A percentile compares a stretch with the other conserved stretches of the same genome.
Evolutionary conservation across 2,329 filamentous ascomycete species (phyloP).

Genomic region (Xylaria multiplex): DNA sequence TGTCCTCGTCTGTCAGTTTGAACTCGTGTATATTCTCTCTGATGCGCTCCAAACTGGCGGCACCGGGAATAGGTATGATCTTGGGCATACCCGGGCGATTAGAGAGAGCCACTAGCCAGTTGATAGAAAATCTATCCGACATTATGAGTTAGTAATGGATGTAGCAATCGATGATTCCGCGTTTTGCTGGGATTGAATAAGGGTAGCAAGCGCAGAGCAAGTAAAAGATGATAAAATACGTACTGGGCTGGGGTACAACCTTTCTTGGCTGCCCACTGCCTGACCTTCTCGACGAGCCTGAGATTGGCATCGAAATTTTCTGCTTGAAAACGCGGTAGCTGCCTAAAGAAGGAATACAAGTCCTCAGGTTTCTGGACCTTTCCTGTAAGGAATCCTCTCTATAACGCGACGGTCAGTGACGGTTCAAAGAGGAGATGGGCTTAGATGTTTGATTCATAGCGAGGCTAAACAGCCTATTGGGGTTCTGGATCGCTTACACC

Average conservation of each 20-base stretch:
- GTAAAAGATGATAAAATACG: neutral
- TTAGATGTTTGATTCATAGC: neutral
- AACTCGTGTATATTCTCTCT: conserved; percentile 57
- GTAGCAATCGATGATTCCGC: neutral
- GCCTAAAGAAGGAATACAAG: conserved; percentile 6
- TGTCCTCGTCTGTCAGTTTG: conserved; percentile 50
- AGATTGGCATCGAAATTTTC: conserved; percentile 35
- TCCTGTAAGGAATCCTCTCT: conserved; percentile 36
- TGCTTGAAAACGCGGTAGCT: conserved; percentile 32
- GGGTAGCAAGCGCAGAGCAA: neutral
- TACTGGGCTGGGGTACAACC: conserved; percentile 39
- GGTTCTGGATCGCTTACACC: conserved; percentile 45
- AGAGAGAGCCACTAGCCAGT: conserved; percentile 39
- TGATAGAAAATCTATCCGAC: conserved; percentile 36
- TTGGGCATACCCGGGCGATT: conserved; percentile 52
- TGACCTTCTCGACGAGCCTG: conserved; percentile 36
- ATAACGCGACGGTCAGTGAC: too few relatives aligned
- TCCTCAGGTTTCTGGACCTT: conserved; percentile 32
- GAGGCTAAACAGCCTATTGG: neutral
- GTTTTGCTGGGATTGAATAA: neutral
- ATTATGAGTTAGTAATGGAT: neutral
- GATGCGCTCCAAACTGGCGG: conserved; percentile 56
- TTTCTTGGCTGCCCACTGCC: conserved; percentile 37
- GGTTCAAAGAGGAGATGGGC: neutral
- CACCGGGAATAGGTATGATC: conserved; percentile 63